Conservation (phyloP, 176 grass and related monocot genomes). For the Aegilops tauschii region DNA sequence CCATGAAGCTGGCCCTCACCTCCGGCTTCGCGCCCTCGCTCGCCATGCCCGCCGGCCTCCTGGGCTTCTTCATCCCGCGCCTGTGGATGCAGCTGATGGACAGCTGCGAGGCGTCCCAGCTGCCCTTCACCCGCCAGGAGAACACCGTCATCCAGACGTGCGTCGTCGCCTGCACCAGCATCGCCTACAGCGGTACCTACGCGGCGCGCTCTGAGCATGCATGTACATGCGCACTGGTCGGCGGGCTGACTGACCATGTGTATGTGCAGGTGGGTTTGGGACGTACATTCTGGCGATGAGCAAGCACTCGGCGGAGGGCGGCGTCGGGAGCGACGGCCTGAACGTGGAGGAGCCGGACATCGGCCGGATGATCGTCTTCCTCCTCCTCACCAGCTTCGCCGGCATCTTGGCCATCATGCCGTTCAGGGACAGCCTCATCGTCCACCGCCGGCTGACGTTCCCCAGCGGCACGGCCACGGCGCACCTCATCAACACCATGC, state of each 20-base stretch:
- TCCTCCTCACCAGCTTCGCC: constrained; percentile 50
- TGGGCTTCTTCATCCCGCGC: constrained; percentile 52
- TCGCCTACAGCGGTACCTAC: constrained; percentile 25
- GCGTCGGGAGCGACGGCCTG: neutral
- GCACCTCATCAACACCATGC: constrained; percentile 74
- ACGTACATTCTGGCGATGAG: constrained; percentile 38
- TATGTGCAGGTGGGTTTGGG: constrained; percentile 22
- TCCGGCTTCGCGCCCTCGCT: constrained; percentile 38
- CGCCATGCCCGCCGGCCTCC: constrained; percentile 45
- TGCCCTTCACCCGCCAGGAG: constrained; percentile 87
- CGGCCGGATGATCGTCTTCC: constrained; percentile 39
- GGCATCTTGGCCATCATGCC: constrained; percentile 52
- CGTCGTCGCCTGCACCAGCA: constrained; percentile 54
- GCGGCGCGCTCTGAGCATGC: neutral
- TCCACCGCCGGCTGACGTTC: constrained; percentile 56
- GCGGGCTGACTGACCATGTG: neutral
- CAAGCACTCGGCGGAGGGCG: neutral
- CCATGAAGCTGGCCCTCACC: constrained; percentile 57
- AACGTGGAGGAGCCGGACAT: constrained; percentile 39
- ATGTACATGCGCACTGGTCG: neutral
- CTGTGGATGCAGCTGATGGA: constrained; percentile 35
- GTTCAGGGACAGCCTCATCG: constrained; percentile 55
- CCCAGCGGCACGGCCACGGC: constrained; percentile 61
- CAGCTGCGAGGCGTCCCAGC: constrained; percentile 21
- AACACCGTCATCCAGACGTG: constrained; percentile 91